Evolutionary conservation across 164 flowering plant genomes (phyloP).

Genomic region (Dillenia suffruticosa): DNA sequence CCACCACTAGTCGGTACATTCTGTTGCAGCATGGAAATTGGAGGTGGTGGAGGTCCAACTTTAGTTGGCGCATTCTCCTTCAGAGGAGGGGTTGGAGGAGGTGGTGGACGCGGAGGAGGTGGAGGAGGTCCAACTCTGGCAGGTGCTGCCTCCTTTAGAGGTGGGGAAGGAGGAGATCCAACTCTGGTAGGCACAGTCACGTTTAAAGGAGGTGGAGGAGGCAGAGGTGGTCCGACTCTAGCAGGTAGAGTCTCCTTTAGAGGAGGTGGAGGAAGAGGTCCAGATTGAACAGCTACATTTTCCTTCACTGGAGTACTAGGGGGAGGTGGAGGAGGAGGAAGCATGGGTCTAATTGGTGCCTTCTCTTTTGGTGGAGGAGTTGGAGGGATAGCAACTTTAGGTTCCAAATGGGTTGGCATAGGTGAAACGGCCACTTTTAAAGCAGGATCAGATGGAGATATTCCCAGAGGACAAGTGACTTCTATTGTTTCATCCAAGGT

Average conservation of each 20-base stretch:
- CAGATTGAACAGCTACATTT: not conserved
- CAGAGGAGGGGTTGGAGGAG: slow-evolving; percentile 20
- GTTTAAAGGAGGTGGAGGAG: slow-evolving; percentile 14
- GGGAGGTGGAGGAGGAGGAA: slow-evolving; percentile 19
- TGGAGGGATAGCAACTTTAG: not conserved
- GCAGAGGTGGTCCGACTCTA: slow-evolving; percentile 11
- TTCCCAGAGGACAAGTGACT: slow-evolving; percentile 6
- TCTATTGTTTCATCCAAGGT: slow-evolving; percentile 19
- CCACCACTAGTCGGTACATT: slow-evolving; percentile 2
- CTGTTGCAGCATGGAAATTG: slow-evolving; percentile 21
- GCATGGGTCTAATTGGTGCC: slow-evolving; percentile 8
- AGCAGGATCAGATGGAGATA: slow-evolving; percentile 9
- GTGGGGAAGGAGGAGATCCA: not conserved
- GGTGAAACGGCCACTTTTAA: slow-evolving; percentile 9
- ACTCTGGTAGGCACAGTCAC: not conserved
- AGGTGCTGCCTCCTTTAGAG: slow-evolving; percentile 2
- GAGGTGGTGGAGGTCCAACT: slow-evolving; percentile 36
- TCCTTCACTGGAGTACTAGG: slow-evolving; percentile 9
- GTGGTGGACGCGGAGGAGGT: slow-evolving; percentile 7
- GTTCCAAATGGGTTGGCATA: slow-evolving; percentile 9
- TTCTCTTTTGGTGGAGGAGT: slow-evolving; percentile 3
- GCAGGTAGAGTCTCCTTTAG: slow-evolving; percentile 7
- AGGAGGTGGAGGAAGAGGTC: slow-evolving; percentile 26
- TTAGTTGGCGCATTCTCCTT: slow-evolving; percentile 8
- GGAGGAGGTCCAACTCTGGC: not conserved